Conservation (phyloP, 106 monocot genomes). For the Dendrobium catenatum region DNA sequence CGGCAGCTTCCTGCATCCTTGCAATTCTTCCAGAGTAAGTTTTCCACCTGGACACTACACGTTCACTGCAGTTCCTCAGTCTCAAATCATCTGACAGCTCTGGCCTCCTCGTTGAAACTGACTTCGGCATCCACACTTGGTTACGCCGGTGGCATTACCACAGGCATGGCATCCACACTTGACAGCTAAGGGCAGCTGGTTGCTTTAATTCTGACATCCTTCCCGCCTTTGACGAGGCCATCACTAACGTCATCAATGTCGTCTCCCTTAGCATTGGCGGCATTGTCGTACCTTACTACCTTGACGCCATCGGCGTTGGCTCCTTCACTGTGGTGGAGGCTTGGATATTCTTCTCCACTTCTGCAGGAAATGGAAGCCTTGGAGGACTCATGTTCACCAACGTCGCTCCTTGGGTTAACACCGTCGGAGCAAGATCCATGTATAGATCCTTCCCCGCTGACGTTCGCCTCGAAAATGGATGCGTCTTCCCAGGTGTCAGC, state of each 20-base stretch:
- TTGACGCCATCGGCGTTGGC: slow-evolving; percentile 78
- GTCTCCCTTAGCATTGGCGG: slow-evolving; percentile 78
- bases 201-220: slow-evolving; percentile 94
- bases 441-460: slow-evolving; percentile 84
- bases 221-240: slow-evolving; percentile 77
- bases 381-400: slow-evolving; percentile 77
- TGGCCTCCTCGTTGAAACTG: slow-evolving; percentile 63
- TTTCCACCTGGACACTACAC: slow-evolving; percentile 55
- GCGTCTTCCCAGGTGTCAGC: slow-evolving; percentile 50
- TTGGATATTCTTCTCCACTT: slow-evolving; percentile 77
- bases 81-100: slow-evolving; percentile 45
- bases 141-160: slow-evolving; percentile 65
- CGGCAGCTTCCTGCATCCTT: slow-evolving; percentile 34
- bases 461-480: slow-evolving; percentile 51
- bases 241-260: slow-evolving; percentile 70
- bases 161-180: slow-evolving; percentile 45
- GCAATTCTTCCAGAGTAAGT: slow-evolving; percentile 57
- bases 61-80: slow-evolving; percentile 73
- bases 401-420: slow-evolving; percentile 84
- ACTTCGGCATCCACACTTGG: slow-evolving; percentile 68
- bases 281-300: slow-evolving; percentile 76
- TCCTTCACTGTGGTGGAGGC: slow-evolving; percentile 65
- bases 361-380: slow-evolving; percentile 83
- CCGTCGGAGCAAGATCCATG: slow-evolving; percentile 89
- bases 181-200: slow-evolving; percentile 73